Conservation (phyloP, 352 stramenopile genomes). For the Phytophthora melonis region DNA sequence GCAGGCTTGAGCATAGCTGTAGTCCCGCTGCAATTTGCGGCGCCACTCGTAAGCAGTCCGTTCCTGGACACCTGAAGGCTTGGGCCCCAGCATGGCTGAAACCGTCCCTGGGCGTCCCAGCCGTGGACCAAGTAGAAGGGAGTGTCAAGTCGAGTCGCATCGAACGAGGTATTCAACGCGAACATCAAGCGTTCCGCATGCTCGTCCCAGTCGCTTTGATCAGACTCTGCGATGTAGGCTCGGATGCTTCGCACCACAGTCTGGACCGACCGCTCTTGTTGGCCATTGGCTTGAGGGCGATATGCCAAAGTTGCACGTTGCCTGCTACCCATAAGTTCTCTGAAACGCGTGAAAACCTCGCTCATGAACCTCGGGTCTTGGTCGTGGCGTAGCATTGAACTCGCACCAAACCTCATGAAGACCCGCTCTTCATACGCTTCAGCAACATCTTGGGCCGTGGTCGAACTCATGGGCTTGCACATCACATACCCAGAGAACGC, state of each 20-base stretch:
- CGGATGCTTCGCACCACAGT: slow-evolving; percentile 15
- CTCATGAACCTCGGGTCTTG: neutral
- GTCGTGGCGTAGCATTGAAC: neutral
- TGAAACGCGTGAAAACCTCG: slow-evolving; percentile 1
- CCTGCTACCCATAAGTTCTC: slow-evolving; percentile 3
- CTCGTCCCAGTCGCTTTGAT: too few relatives aligned
- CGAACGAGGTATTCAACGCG: too few relatives aligned
- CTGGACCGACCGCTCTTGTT: slow-evolving; percentile 7
- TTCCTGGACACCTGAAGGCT: slow-evolving; percentile 2
- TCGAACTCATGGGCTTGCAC: neutral
- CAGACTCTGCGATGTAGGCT: too few relatives aligned
- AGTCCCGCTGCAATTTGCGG: slow-evolving; percentile 12
- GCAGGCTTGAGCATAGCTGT: slow-evolving; percentile 4
- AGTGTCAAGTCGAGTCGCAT: slow-evolving; percentile 14
- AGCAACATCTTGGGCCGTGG: neutral
- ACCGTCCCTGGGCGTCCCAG: neutral
- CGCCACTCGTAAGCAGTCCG: slow-evolving; percentile 8
- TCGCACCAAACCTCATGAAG: neutral
- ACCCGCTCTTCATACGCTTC: neutral
- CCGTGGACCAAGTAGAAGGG: slow-evolving; percentile 17
- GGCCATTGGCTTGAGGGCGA: slow-evolving; percentile 12
- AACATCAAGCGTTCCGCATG: too few relatives aligned
- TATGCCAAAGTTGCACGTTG: slow-evolving; percentile 17
- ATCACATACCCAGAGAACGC: neutral
- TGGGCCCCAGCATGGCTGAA: slow-evolving; percentile 12